These are phyloP conservation scores for Saxophila tyrrhenica DNA, from an alignment of 495 filamentous ascomycete genomes.

Conservation along the genomic window DNA sequence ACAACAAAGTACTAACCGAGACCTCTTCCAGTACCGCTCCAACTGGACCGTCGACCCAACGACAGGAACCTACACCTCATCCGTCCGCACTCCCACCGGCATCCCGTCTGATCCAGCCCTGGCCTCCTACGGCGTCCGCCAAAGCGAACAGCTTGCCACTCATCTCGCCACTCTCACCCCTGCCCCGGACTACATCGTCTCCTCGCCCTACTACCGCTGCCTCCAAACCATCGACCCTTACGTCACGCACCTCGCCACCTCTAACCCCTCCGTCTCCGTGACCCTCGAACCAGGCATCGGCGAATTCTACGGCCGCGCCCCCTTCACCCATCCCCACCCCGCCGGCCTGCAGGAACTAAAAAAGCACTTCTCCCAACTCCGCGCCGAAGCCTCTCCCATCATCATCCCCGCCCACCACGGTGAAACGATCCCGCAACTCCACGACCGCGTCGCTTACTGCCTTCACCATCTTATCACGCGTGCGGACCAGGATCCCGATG, in stretches of 20 bases:
- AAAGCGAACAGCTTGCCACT: conserved; percentile 65
- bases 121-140: conserved; percentile 70
- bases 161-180: conserved; percentile 52
- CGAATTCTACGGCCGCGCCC: conserved; percentile 80
- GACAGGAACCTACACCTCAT: conserved; percentile 60
- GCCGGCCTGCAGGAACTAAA: conserved; percentile 47
- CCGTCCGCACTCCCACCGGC: conserved; percentile 66
- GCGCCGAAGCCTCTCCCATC: conserved; percentile 39
- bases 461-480: conserved; percentile 58
- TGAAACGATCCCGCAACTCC: conserved; percentile 65
- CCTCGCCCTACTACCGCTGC: conserved; percentile 83
- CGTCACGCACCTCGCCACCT: conserved; percentile 40
- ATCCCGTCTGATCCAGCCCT: conserved; percentile 80
- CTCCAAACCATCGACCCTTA: conserved; percentile 73
- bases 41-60: conserved; percentile 73
- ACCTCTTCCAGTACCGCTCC: conserved; percentile 77
- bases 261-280: conserved; percentile 37
- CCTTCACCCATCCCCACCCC: conserved; percentile 74
- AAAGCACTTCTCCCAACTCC: conserved; percentile 48
- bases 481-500: conserved; percentile 48
- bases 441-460: conserved; percentile 64
- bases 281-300: conserved; percentile 66
- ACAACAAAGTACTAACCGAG: too few relatives aligned
- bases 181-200: conserved; percentile 65
- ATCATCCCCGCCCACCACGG: conserved; percentile 58